phyloP scores from a whole-genome alignment of 768 basidiomycete species.

The Naganishia kalamii region DNA sequence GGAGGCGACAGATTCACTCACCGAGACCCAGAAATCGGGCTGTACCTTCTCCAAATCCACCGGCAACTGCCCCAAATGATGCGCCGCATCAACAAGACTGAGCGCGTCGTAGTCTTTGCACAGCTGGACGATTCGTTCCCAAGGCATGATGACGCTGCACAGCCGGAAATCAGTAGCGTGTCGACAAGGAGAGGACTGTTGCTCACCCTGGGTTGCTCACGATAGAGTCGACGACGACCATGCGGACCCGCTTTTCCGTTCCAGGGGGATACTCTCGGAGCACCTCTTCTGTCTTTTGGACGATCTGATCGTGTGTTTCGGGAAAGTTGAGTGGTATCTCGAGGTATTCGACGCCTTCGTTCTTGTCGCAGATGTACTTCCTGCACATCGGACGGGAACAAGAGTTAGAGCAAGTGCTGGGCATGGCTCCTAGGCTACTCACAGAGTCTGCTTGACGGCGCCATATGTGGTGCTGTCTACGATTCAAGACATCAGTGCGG shows the following conservation, averaged over 20 bases:
- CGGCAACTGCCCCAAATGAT: slow-evolving; percentile 63
- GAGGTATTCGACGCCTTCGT: slow-evolving; percentile 55
- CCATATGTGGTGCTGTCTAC: slow-evolving; percentile 58
- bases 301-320: slow-evolving; percentile 55
- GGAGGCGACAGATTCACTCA: slow-evolving; percentile 42
- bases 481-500: neutral
- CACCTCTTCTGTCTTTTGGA: slow-evolving; percentile 44
- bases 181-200: neutral
- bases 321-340: slow-evolving; percentile 57
- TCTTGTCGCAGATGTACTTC: slow-evolving; percentile 55
- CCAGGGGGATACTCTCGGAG: slow-evolving; percentile 28
- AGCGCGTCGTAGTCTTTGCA: slow-evolving; percentile 60
- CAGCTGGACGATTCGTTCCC: slow-evolving; percentile 63
- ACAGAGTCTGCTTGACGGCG: slow-evolving; percentile 53
- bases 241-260: slow-evolving; percentile 50
- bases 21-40: slow-evolving; percentile 72
- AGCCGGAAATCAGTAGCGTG: neutral
- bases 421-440: neutral
- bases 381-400: neutral
- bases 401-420: neutral
- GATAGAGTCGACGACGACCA: slow-evolving; percentile 67
- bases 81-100: slow-evolving; percentile 72
- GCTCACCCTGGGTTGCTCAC: slow-evolving; percentile 54
- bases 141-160: slow-evolving; percentile 56
- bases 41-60: slow-evolving; percentile 55